Base-by-base conservation (phyloP, 305 asterid species). In the Caryopteris hybrid region DNA sequence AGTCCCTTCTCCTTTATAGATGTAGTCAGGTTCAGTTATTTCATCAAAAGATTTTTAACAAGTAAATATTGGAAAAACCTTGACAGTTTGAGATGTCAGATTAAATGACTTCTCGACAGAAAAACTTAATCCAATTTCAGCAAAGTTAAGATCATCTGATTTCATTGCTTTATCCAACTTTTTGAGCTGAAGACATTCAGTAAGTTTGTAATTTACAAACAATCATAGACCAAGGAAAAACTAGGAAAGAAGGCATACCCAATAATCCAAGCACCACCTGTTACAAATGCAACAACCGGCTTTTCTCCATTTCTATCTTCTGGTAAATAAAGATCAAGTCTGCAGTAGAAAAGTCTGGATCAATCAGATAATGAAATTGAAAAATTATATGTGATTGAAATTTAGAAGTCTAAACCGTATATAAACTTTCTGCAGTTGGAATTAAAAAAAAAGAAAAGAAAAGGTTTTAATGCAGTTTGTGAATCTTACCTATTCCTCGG, bases 211-310 rank as follows among this genome's bases (percentile, higher is more conserved):
- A 22, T 17, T 43, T 12, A 25, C 14, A 16, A 64, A 33, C 4
- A 17, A 48, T 48, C 59, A 8, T 21, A 7, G 42, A 27, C 46
- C 18, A 10, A 46, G 58, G 2, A 8, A 50, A 27, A 47, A 47
- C 41, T 56, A 43, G 62, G 64, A 34, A 50, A 41, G 38, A 8
- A 39, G 8, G 72, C 85, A 50, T 82, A 90, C 97, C 95, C 97
- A 56, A 90, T 83, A 38, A 88, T 79, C 96, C 97, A 88, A 39
- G 97, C 97, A 81, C 97, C 97, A 69, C 97, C 97, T 42, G 92
- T 90, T 67, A 90, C 66, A 64, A 90, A 90, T 67, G 97, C 97
- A 76, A 90, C 83, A 62, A 90, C 92, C 34, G 97, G 97, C 80
- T 82, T 88, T 61, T 87, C 84, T 56, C 85, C 95, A 47, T 78